Conservation (phyloP, 768 basidiomycete species). For the Leucosporidium creatinivorum region DNA sequence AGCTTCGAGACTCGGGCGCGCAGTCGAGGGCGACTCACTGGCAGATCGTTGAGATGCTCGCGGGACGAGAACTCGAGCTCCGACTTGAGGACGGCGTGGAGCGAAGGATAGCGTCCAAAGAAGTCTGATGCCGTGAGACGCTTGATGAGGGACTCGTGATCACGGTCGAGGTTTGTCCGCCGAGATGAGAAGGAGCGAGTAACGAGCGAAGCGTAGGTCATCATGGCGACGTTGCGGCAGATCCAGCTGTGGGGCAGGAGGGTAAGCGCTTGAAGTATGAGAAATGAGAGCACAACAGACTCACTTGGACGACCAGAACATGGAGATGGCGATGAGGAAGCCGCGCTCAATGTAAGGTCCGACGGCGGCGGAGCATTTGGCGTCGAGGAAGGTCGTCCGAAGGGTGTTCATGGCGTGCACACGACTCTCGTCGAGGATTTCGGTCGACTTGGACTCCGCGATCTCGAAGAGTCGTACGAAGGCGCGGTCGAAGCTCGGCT, state of each 20-base stretch:
- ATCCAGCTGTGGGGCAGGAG: conserved; percentile 18
- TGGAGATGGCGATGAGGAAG: conserved; percentile 23
- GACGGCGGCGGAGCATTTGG: conserved; percentile 19
- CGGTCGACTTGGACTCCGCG: conserved; percentile 26
- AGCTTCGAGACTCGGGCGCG: too few relatives aligned
- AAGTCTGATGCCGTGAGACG: conserved; percentile 24
- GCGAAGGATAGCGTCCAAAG: conserved; percentile 22
- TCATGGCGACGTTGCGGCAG: conserved; percentile 30
- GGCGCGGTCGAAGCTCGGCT: conserved; percentile 12
- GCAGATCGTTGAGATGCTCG: conserved; percentile 13
- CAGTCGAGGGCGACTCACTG: conserved; percentile 5
- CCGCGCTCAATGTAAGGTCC: conserved; percentile 23
- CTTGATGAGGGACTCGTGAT: conserved; percentile 9
- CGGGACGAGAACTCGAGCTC: conserved; percentile 24
- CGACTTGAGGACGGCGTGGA: conserved; percentile 6
- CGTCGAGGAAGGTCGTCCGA: conserved; percentile 28
- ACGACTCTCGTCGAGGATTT: conserved; percentile 25
- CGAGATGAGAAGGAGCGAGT: conserved; percentile 21
- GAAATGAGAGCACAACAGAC: not conserved
- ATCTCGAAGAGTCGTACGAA: conserved; percentile 27
- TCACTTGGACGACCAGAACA: conserved; percentile 31
- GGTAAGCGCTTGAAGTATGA: not conserved
- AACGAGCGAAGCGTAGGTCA: conserved; percentile 29
- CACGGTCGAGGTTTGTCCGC: conserved; percentile 29
- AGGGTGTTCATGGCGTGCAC: conserved; percentile 34